phyloP scores from a whole-genome alignment of 2,329 filamentous ascomycete species.

The Aspergillus carbonarius region DNA sequence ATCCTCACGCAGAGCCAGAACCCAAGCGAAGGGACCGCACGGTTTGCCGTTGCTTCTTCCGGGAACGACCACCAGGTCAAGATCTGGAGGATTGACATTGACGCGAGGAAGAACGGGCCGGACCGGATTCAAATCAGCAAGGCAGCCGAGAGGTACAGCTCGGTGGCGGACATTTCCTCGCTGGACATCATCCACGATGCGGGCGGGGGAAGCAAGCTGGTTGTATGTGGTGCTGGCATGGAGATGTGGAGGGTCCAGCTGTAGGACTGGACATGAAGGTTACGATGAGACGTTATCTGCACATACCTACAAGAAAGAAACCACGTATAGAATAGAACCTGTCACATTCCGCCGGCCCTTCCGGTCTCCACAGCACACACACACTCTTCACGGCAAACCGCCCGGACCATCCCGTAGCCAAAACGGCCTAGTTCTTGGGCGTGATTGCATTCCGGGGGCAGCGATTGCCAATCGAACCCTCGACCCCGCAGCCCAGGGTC shows the following conservation, averaged over 20 bases:
- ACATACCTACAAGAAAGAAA: conserved; percentile 6
- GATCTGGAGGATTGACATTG: conserved; percentile 40
- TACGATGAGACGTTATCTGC: conserved; percentile 15
- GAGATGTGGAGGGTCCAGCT: conserved; percentile 38
- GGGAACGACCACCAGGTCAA: conserved; percentile 51
- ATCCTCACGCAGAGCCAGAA: conserved; percentile 22
- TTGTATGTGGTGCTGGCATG: conserved; percentile 53
- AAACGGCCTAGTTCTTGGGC: conserved; percentile 5
- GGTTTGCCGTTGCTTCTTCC: conserved; percentile 36
- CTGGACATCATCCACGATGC: conserved; percentile 41
- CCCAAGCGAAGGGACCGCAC: conserved; percentile 6
- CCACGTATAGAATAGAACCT: neutral
- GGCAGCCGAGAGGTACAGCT: conserved; percentile 40
- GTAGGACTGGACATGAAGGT: neutral
- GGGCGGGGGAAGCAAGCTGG: conserved; percentile 23
- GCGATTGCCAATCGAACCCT: neutral
- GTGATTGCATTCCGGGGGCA: no score
- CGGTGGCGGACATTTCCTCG: conserved; percentile 57
- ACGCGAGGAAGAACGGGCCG: conserved; percentile 18
- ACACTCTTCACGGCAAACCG: neutral
- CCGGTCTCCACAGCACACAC: neutral
- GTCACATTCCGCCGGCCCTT: neutral
- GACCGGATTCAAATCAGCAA: conserved; percentile 27
- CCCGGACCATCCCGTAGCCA: conserved; percentile 6
- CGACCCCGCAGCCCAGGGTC: neutral